Evolutionary conservation across 192 early-diverging fungal genomes (phyloP), one percentile per base, ranked within the genome.

Genomic region (Coemansia reversa): DNA sequence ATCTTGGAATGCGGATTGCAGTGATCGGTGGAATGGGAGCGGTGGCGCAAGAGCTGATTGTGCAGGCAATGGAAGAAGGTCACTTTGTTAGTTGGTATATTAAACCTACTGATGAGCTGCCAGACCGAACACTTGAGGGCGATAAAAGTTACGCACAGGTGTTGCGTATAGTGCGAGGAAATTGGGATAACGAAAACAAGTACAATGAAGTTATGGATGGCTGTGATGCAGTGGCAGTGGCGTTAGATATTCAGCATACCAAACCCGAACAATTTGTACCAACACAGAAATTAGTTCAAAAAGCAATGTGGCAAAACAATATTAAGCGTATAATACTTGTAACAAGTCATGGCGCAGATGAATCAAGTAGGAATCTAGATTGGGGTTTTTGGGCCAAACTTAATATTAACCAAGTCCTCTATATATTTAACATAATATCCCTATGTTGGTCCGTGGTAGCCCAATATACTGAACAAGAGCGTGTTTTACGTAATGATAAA

Each of bases 11-110:
- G 66, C 67, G 47, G 20, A 67, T 78, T 45, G 69, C 75, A 18
- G 70, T 78, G 20, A 68, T 78, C 55, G 75, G 75, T 16, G 75
- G 70, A 1, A 47, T 72, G 8, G 75, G 70, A 29, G 24, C 62
- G 1, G 23, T 69, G 11, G 61, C 70, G 35, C 62, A 60, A n/a
- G 70, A 78, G 51, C 60, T 72, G 58, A 60, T 69, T 11, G 59
- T 66, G 6, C 66, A 65, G 14, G 75, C 75, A 14, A 51, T 72
- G 47, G 63, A 32, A 20, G 42, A 58, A 16, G 59, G 61, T 2
- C 75, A 78, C 59, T 42, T 51, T 28, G 42, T 78, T 11, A 61
- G 65, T 20, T 78, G 75, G 70, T 65, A 67, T 22, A 20, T 78
- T 5, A 62, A 60, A 7, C 32, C 51, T 7, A 23, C 30, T 22